A percentile compares a stretch with the other conserved stretches of the same genome.
phyloP scores from a whole-genome alignment of 2,329 filamentous ascomycete species.

The Xylaria sp. region DNA sequence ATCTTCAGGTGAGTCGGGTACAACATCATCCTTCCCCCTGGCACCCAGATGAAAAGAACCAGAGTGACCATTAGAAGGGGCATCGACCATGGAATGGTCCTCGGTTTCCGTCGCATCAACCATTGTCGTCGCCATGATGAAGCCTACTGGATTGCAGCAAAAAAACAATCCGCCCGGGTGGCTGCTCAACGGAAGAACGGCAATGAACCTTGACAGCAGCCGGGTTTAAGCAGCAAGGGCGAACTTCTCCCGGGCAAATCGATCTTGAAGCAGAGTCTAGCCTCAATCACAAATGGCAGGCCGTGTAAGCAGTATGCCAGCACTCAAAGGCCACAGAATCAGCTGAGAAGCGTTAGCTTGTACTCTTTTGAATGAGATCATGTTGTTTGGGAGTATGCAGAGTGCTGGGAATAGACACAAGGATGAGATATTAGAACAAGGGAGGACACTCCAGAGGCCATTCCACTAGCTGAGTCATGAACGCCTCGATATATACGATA shows the following conservation, averaged over 20 bases:
- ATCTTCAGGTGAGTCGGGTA: constrained; percentile 28
- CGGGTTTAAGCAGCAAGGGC: background rate
- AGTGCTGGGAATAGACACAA: background rate
- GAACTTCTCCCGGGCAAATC: background rate
- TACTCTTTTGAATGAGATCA: background rate
- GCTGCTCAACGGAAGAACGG: background rate
- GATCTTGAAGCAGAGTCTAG: background rate
- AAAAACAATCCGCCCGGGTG: background rate
- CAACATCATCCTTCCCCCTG: constrained; percentile 16
- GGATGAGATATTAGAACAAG: background rate
- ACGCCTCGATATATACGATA: background rate
- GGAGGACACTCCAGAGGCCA: background rate
- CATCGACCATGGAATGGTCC: constrained; percentile 42
- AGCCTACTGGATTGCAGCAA: background rate
- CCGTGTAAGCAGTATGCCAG: background rate
- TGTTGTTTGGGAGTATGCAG: background rate
- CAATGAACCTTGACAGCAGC: background rate
- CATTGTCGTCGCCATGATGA: constrained; percentile 1
- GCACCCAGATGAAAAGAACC: constrained; percentile 32
- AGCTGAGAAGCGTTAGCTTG: constrained; percentile 12
- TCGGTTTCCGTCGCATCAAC: constrained; percentile 36
- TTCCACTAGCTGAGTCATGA: background rate
- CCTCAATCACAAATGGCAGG: background rate
- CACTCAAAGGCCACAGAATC: constrained; percentile 14
- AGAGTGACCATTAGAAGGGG: constrained; percentile 35